Conservation (phyloP, 177 flowering plant genomes). For the Vitis hybrid region DNA sequence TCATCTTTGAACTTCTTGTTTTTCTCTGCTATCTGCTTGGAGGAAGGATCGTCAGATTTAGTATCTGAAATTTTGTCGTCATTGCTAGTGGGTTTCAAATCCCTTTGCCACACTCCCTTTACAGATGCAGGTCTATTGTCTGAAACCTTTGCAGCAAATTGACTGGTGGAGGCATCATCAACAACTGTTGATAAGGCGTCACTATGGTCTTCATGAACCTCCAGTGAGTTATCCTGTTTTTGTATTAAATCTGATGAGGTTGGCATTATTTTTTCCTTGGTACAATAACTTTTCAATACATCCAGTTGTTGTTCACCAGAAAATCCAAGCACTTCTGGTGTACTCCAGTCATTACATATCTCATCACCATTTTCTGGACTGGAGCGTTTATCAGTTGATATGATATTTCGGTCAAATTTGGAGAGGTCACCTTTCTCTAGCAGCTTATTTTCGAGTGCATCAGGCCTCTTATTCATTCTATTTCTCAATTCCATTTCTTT, state of each 20-base stretch:
- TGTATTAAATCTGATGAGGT: no score
- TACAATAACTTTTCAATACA: no score
- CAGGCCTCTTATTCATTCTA: background rate
- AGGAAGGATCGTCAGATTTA: background rate
- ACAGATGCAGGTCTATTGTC: background rate
- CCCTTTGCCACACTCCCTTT: background rate
- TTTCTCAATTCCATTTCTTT: no score
- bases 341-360: no score
- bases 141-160: background rate
- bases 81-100: background rate
- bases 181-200: background rate
- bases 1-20: background rate
- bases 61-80: background rate
- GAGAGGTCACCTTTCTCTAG: constrained; percentile 5
- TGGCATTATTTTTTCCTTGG: no score
- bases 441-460: constrained; percentile 1
- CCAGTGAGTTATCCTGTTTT: no score
- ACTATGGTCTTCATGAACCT: no score
- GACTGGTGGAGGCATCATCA: background rate
- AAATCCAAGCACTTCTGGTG: no score
- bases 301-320: no score
- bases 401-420: background rate
- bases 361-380: no score
- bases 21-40: background rate
- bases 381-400: background rate